Conservation (phyloP, 208 protist genomes). For the Trypanosoma grayi region DNA sequence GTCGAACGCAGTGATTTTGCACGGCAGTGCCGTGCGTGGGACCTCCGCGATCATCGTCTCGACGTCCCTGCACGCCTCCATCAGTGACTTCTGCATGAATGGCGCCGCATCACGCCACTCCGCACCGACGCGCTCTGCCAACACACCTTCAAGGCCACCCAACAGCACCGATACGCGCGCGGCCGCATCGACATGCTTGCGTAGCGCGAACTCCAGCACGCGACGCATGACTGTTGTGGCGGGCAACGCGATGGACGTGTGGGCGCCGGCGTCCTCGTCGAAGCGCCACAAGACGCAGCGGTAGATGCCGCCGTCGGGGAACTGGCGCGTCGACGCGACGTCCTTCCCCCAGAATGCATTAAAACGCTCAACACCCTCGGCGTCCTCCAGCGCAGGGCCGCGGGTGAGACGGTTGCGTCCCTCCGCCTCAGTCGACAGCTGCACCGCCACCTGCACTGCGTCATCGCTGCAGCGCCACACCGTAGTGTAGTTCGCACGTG, state of each 20-base stretch:
- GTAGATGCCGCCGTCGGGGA: conserved; percentile 83
- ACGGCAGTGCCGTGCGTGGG: conserved; percentile 60
- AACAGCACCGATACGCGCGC: conserved; percentile 49
- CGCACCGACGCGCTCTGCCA: conserved; percentile 63
- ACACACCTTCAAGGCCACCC: conserved; percentile 55
- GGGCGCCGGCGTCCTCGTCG: conserved; percentile 43
- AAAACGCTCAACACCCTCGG: conserved; percentile 64
- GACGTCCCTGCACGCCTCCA: conserved; percentile 56
- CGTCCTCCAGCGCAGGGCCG: conserved; percentile 69
- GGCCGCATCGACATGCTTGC: conserved; percentile 36
- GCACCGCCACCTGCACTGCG: conserved; percentile 47
- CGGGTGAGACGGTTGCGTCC: conserved; percentile 73
- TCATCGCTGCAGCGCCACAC: conserved; percentile 46
- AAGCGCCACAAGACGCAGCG: conserved; percentile 81
- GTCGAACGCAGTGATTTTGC: conserved; percentile 69
- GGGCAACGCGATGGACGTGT: conserved; percentile 53
- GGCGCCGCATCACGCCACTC: conserved; percentile 73
- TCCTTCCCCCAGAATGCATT: conserved; percentile 76
- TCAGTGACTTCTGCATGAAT: conserved; percentile 54
- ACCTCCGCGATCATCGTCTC: conserved; percentile 63
- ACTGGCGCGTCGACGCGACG: conserved; percentile 78
- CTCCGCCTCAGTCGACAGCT: conserved; percentile 60
- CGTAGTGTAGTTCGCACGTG: conserved; percentile 37
- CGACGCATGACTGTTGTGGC: conserved; percentile 54
- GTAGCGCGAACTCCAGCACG: conserved; percentile 61